These are phyloP conservation scores for Plenodomus lindquistii DNA, from an alignment of 2,329 filamentous ascomycete genomes.

Conservation along the genomic window DNA sequence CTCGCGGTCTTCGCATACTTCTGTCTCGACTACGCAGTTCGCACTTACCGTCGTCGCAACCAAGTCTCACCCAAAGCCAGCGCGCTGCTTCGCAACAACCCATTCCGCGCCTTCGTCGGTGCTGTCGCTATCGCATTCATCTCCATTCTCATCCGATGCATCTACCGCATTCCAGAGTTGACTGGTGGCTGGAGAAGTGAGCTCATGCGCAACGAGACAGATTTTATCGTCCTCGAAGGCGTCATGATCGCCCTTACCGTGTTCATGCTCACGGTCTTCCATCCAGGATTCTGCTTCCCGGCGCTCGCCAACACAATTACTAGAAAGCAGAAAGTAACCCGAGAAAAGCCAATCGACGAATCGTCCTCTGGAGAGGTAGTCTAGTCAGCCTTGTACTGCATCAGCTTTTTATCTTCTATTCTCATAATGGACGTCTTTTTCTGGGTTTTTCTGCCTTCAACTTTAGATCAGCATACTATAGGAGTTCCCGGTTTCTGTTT, in stretches of 20 bases:
- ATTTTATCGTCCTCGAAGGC: constrained; percentile 58
- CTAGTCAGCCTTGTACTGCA: neutral
- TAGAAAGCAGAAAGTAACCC: constrained; percentile 9
- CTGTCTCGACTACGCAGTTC: constrained; percentile 43
- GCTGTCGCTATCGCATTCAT: constrained; percentile 48
- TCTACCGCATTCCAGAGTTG: constrained; percentile 56
- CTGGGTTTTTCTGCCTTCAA: no score
- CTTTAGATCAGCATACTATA: no score
- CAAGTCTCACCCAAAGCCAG: constrained; percentile 24
- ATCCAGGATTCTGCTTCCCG: constrained; percentile 50
- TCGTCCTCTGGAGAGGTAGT: constrained; percentile 19
- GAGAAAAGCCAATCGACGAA: constrained; percentile 22
- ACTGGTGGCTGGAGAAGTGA: constrained; percentile 51
- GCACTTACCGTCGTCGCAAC: constrained; percentile 33
- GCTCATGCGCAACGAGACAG: constrained; percentile 53
- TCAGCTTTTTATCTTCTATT: neutral
- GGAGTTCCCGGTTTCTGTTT: no score
- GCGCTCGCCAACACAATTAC: constrained; percentile 30
- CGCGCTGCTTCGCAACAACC: constrained; percentile 22
- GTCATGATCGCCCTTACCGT: constrained; percentile 56
- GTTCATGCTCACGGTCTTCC: constrained; percentile 51
- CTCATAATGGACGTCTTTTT: neutral
- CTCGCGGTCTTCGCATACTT: constrained; percentile 53
- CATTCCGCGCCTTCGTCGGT: constrained; percentile 37
- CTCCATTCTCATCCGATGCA: constrained; percentile 52